Base-by-base conservation (phyloP, 352 stramenopile species). In the Pythium rishiriense region DNA sequence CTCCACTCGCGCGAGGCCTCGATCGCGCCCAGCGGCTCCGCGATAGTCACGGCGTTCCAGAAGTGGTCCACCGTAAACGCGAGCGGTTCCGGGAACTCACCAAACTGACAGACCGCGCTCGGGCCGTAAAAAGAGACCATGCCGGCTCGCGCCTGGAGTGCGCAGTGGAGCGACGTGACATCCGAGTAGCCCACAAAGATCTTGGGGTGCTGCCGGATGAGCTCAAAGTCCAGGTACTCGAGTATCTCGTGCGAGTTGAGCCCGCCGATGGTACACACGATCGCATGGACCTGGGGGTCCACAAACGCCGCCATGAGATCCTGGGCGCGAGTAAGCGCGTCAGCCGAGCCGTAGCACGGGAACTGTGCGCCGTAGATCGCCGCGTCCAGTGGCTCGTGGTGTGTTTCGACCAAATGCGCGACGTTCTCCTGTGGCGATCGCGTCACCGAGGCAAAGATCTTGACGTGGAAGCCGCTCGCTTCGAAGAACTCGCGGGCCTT, bases 51-150 rank as follows among this genome's bases (percentile, higher is more conserved):
- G 6, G 73, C 72, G 17, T 58, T 72, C 48, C 54, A 75, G 35
- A 86, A 90, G 17, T 73, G 48, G 11, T 66, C 41, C 46, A 81
- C 73, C 15, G 79, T 85, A 63, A 83, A 90, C 41, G 46, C 10
- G 29, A 85, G 48, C 9, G 78, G 72, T 46, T n/a, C 19, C 4
- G 77, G 77, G 49, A 87, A 90, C 43, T 86, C 78, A 17, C 78
- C 79, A n/a, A 88, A 88, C 33, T 87, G 77, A 37, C 65, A 68
- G 14, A 90, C 29, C 10, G 76, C 79, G 4, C 73, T 81, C 11
- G 79, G 77, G 0, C 81, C 81, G 69, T 88, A 88, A 72, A 88
- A 90, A 29, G 73, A 75, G 28, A 77, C 79, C 11, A 90, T 59
- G 6, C 69, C 19, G 1, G 74, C 64, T 39, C 78, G 71, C 9